These are phyloP conservation scores for Naganishia cerealis DNA, from an alignment of 1,284 basidiomycete species.

Conservation along the genomic window DNA sequence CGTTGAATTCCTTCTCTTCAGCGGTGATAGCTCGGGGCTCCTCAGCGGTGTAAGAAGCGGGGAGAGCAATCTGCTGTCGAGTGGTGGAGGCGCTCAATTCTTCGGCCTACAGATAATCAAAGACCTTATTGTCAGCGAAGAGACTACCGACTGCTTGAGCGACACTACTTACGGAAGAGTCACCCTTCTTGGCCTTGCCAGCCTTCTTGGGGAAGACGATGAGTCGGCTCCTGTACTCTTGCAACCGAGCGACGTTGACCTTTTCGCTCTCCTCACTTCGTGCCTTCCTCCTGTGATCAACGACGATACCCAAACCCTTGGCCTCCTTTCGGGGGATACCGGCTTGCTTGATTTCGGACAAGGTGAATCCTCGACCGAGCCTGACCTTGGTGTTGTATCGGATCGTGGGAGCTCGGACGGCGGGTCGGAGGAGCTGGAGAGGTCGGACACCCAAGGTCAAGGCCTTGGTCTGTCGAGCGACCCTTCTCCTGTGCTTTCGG, in stretches of 20 bases:
- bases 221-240: constrained; percentile 79
- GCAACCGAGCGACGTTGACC: constrained; percentile 90
- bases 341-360: constrained; percentile 93
- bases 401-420: constrained; percentile 92
- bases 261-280: constrained; percentile 95
- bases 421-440: constrained; percentile 87
- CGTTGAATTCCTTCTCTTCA: constrained; percentile 85
- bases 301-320: constrained; percentile 85
- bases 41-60: constrained; percentile 70
- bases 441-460: constrained; percentile 89
- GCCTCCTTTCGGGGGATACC: constrained; percentile 95
- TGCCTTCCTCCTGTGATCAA: constrained; percentile 97
- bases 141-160: not conserved
- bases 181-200: constrained; percentile 92
- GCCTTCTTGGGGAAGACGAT: constrained; percentile 93
- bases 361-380: constrained; percentile 89
- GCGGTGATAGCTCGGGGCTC: constrained; percentile 88
- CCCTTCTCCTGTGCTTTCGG: constrained; percentile 93
- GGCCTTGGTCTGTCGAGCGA: constrained; percentile 88
- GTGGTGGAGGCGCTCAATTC: constrained; percentile 80
- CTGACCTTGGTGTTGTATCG: constrained; percentile 99
- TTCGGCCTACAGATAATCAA: constrained; percentile 62
- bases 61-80: constrained; percentile 69
- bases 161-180: constrained; percentile 71
- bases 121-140: not conserved